A percentile compares a stretch with the other conserved stretches of the same genome.
Conservation (phyloP, 495 filamentous ascomycete species). For the Xeromyces bisporus region DNA sequence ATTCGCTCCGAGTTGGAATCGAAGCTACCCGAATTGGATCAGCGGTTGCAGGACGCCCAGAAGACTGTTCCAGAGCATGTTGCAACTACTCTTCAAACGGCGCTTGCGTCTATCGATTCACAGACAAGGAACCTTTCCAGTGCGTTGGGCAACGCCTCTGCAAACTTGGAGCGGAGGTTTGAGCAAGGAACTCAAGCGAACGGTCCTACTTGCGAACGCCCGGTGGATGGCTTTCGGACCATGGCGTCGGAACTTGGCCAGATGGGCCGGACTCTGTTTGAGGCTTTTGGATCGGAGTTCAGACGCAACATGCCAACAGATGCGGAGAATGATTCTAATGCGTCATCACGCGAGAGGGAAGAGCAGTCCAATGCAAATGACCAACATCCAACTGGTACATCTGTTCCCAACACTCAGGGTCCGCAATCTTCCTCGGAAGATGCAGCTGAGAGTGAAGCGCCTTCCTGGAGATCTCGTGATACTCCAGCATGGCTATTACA, state of each 20-base stretch:
- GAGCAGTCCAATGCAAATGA: background rate
- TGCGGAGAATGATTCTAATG: background rate
- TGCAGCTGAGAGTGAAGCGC: background rate
- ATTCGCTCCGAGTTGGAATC: constrained; percentile 21
- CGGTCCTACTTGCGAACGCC: constrained; percentile 22
- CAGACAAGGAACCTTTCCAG: constrained; percentile 23
- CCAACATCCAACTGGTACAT: background rate
- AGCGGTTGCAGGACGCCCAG: constrained; percentile 23
- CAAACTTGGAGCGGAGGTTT: constrained; percentile 19
- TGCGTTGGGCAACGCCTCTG: constrained; percentile 26
- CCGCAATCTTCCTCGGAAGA: background rate
- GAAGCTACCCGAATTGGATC: constrained; percentile 24
- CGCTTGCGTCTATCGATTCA: constrained; percentile 25
- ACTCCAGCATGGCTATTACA: too few relatives aligned
- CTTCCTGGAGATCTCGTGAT: too few relatives aligned
- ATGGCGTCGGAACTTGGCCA: constrained; percentile 31
- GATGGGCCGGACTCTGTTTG: constrained; percentile 23
- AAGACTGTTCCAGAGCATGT: constrained; percentile 25
- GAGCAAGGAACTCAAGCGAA: constrained; percentile 21
- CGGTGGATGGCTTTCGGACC: constrained; percentile 23
- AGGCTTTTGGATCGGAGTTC: constrained; percentile 25
- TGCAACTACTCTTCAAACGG: constrained; percentile 19
- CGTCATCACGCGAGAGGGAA: background rate
- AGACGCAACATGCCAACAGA: constrained; percentile 4
- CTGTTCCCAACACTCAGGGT: background rate